A percentile compares a stretch with the other conserved stretches of the same genome.
Conservation (phyloP, 257 asterid genomes). For the Penstemon barbatus region DNA sequence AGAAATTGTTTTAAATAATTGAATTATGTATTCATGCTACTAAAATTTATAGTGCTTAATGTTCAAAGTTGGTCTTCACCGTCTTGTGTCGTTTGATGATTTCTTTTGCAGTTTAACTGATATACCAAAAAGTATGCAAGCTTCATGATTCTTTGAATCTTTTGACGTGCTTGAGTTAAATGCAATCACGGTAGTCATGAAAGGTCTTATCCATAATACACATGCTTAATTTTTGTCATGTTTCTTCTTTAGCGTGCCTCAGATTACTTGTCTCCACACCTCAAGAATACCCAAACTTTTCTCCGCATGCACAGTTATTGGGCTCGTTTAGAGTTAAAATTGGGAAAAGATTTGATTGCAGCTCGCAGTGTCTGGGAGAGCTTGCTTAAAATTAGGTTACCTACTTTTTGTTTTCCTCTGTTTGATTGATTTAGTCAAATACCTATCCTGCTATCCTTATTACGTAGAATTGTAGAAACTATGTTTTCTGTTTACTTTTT, state of each 20-base stretch:
- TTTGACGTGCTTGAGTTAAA: slow-evolving; percentile 3
- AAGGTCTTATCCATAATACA: slow-evolving; percentile 1
- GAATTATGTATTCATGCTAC: not conserved
- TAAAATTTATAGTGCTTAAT: not conserved
- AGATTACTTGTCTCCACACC: slow-evolving; percentile 73
- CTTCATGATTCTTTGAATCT: slow-evolving; percentile 13
- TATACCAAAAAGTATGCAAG: slow-evolving; percentile 13
- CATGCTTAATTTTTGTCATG: slow-evolving; percentile 14
- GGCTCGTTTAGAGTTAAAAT: slow-evolving; percentile 73
- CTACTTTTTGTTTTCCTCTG: slow-evolving; percentile 3
- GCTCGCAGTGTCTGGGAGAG: slow-evolving; percentile 98
- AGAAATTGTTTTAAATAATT: no score
- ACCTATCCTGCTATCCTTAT: slow-evolving; percentile 13
- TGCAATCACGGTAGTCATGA: slow-evolving; percentile 6
- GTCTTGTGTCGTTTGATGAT: slow-evolving; percentile 12
- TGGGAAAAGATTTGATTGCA: slow-evolving; percentile 76
- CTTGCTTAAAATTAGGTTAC: slow-evolving; percentile 77
- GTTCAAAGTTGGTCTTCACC: not conserved
- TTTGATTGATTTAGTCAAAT: slow-evolving; percentile 3
- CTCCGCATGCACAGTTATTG: slow-evolving; percentile 70
- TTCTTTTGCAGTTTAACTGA: slow-evolving; percentile 5
- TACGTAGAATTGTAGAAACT: slow-evolving; percentile 23
- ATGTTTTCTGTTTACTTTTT: slow-evolving; percentile 22
- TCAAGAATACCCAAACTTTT: slow-evolving; percentile 61
- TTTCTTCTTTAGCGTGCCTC: slow-evolving; percentile 65